Conservation (phyloP, 2,329 filamentous ascomycete species). For the Aspergillus sp. region DNA sequence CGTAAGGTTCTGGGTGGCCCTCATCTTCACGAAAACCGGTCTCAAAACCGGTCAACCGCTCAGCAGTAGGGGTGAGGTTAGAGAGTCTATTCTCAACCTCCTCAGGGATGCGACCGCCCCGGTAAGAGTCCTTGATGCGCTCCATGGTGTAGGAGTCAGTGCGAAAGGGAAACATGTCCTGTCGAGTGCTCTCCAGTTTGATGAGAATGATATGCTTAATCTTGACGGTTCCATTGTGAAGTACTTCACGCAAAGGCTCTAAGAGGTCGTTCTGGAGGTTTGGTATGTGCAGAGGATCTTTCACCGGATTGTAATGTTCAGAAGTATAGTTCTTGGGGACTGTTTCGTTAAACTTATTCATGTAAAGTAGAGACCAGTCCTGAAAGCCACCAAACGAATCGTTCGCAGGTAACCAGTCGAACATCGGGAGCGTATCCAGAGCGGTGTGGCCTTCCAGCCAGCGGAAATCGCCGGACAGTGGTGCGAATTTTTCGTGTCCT, state of each 20-base stretch:
- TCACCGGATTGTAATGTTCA: constrained; percentile 26
- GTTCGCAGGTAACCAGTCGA: constrained; percentile 18
- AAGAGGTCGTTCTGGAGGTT: constrained; percentile 27
- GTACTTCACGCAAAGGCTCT: constrained; percentile 17
- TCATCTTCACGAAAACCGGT: constrained; percentile 19
- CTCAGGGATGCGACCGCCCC: constrained; percentile 28
- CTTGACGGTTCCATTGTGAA: constrained; percentile 22
- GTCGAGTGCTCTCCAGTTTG: constrained; percentile 40
- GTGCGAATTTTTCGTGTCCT: constrained; percentile 2
- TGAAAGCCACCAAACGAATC: constrained; percentile 16
- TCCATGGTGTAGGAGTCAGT: constrained; percentile 32
- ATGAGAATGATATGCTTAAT: constrained; percentile 41
- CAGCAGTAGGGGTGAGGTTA: constrained; percentile 23
- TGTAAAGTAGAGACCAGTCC: constrained; percentile 15
- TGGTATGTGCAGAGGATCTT: constrained; percentile 36
- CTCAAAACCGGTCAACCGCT: constrained; percentile 20
- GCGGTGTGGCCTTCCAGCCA: constrained; percentile 14
- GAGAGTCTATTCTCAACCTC: constrained; percentile 17
- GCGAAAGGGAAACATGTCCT: constrained; percentile 39
- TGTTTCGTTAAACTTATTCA: constrained; percentile 4
- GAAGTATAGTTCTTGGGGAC: background rate
- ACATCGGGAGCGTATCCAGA: constrained; percentile 12
- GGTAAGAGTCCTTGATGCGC: constrained; percentile 31
- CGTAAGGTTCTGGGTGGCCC: constrained; percentile 17
- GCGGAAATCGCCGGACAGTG: constrained; percentile 12